Evolutionary conservation across 352 stramenopile genomes (phyloP).

Genomic region (Globisporangium orthogonon): DNA sequence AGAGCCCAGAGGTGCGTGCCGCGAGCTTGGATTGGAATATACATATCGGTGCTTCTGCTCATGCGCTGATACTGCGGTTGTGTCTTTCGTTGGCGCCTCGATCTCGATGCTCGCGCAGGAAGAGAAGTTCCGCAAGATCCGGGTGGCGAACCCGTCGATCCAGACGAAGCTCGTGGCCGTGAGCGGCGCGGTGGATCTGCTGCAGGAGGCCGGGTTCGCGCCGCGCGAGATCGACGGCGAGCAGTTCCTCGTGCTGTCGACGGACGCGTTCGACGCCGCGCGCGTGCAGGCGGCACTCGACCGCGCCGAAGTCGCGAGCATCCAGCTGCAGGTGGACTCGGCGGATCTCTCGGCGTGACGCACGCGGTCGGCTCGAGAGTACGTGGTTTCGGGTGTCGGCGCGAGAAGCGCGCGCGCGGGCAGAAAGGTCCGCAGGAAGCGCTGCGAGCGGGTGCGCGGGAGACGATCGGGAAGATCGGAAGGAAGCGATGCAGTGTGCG

Average conservation of each 20-base stretch:
- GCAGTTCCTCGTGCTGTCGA: constrained; percentile 46
- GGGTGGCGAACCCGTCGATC: constrained; percentile 49
- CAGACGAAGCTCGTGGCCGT: constrained; percentile 62
- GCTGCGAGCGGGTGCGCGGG: too few relatives aligned
- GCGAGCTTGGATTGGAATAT: background rate
- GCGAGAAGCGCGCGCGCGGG: too few relatives aligned
- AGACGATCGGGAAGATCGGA: too few relatives aligned
- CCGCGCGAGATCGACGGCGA: constrained; percentile 36
- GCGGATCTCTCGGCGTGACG: constrained; percentile 4
- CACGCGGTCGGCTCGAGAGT: too few relatives aligned
- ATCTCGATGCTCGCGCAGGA: constrained; percentile 21
- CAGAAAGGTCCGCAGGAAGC: too few relatives aligned
- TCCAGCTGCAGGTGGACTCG: constrained; percentile 59
- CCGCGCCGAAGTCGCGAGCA: constrained; percentile 55
- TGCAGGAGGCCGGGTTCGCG: constrained; percentile 52
- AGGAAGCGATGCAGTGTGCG: too few relatives aligned
- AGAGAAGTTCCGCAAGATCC: constrained; percentile 66
- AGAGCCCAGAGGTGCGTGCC: constrained; percentile 42
- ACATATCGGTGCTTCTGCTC: too few relatives aligned
- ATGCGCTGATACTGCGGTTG: too few relatives aligned
- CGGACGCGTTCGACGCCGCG: constrained; percentile 25
- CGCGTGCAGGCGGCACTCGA: constrained; percentile 54
- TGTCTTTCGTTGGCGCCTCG: too few relatives aligned
- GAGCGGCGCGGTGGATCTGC: constrained; percentile 40
- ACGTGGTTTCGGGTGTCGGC: too few relatives aligned